Conservation (phyloP, 2,329 filamentous ascomycete species). For the Cryphonectria parasitica region DNA sequence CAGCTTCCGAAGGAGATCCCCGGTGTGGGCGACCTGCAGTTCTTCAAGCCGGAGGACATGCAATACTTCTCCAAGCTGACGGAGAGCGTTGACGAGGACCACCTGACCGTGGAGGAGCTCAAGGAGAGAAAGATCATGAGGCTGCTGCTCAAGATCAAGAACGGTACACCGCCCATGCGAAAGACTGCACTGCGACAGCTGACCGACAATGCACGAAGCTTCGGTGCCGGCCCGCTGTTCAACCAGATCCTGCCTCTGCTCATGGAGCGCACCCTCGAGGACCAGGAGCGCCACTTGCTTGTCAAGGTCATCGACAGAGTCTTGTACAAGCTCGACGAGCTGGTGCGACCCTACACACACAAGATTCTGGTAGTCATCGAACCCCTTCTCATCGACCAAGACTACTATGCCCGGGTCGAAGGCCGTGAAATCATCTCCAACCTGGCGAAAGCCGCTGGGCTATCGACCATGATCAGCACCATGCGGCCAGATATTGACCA, state of each 20-base stretch:
- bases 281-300: slow-evolving; percentile 95
- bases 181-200: slow-evolving; percentile 97
- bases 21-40: slow-evolving; percentile 92
- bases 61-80: slow-evolving; percentile 97
- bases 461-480: slow-evolving; percentile 98
- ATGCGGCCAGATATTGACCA: slow-evolving; percentile 99
- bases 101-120: slow-evolving; percentile 88
- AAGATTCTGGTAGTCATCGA: slow-evolving; percentile 99
- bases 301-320: slow-evolving; percentile 99
- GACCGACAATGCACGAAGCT: slow-evolving; percentile 95
- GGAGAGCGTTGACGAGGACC: slow-evolving; percentile 89
- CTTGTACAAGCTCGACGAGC: slow-evolving; percentile 95
- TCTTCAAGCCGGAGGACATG: slow-evolving; percentile 99
- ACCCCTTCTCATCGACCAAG: slow-evolving; percentile 97
- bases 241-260: slow-evolving; percentile 95
- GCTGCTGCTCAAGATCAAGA: slow-evolving; percentile 96
- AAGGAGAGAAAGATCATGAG: slow-evolving; percentile 99
- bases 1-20: slow-evolving; percentile 94
- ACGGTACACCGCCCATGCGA: slow-evolving; percentile 96
- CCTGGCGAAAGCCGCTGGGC: slow-evolving; percentile 90
- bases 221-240: slow-evolving; percentile 91
- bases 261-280: slow-evolving; percentile 98
- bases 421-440: slow-evolving; percentile 99
- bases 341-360: slow-evolving; percentile 94
- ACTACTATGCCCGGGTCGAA: slow-evolving; percentile 98